These are phyloP conservation scores for Lodderomyces theae DNA, from an alignment of 1,139 yeast genomes.

Conservation along the genomic window DNA sequence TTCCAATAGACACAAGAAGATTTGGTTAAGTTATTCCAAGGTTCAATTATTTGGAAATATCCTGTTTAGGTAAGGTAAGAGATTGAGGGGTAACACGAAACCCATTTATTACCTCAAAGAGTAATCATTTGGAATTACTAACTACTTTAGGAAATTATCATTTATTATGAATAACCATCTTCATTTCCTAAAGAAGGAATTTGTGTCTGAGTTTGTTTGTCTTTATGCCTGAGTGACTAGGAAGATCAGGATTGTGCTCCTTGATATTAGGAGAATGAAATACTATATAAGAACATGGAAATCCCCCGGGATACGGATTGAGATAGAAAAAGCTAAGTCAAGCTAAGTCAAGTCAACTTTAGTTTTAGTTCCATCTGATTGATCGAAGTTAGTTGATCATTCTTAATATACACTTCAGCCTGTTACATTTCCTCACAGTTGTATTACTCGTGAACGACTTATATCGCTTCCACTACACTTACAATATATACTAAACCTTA, in stretches of 20 bases:
- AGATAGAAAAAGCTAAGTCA: background rate
- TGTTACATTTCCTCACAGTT: background rate
- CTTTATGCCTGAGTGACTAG: background rate
- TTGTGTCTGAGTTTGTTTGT: background rate
- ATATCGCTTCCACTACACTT: slow-evolving; percentile 22
- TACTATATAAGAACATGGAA: background rate
- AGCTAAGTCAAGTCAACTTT: too few relatives aligned
- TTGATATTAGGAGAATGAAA: background rate
- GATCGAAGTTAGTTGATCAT: background rate
- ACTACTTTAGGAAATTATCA: background rate
- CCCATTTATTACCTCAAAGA: background rate
- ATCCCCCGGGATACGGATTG: background rate
- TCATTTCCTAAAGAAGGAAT: background rate
- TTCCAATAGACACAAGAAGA: background rate
- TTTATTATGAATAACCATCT: background rate
- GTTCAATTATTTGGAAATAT: background rate
- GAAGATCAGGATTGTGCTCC: background rate
- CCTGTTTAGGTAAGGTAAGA: background rate
- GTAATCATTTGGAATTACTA: background rate
- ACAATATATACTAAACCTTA: too few relatives aligned
- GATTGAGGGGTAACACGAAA: background rate
- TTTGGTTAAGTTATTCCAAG: background rate
- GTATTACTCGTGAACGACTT: background rate
- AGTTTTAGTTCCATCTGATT: background rate
- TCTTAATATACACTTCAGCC: background rate